Percentiles rank a stretch among this genome's conserved stretches.
Conservation (phyloP, 202 grass and related monocot species). For the Schoenoplectus triqueter region DNA sequence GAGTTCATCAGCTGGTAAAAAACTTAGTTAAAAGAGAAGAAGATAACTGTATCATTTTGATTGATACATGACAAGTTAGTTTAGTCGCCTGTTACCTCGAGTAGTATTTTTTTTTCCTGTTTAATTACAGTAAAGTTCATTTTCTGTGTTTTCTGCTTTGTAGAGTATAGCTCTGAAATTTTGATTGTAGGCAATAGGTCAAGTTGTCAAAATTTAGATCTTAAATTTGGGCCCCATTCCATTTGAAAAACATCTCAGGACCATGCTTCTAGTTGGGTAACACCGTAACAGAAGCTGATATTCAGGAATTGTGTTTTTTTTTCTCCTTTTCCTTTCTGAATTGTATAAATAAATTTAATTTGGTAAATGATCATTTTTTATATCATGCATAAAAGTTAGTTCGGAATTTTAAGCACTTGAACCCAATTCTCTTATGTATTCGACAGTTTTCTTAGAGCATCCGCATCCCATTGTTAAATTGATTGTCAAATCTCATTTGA, state of each 20-base stretch:
- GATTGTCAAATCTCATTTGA: too few species aligned
- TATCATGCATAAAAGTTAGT: neutral
- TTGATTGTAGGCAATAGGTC: constrained; percentile 7
- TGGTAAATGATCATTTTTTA: neutral
- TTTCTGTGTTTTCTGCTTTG: neutral
- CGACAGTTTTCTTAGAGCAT: too few species aligned
- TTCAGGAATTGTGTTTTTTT: neutral
- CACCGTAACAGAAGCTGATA: neutral
- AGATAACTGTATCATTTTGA: neutral
- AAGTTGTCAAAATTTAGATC: neutral
- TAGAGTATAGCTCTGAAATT: constrained; percentile 4
- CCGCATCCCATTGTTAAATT: too few species aligned
- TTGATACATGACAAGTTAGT: neutral
- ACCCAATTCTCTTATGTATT: too few species aligned
- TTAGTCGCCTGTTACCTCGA: constrained; percentile 15
- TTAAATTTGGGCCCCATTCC: neutral
- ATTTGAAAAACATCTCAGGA: neutral
- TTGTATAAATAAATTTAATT: neutral
- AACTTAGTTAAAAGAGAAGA: neutral
- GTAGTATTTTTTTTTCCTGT: neutral
- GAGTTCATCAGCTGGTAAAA: too few species aligned
- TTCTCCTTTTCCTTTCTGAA: neutral
- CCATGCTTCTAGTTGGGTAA: neutral
- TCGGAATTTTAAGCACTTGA: too few species aligned
- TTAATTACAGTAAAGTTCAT: neutral